Base-by-base conservation (phyloP, 257 asterid species). In the Solanum infundibuliforme region DNA sequence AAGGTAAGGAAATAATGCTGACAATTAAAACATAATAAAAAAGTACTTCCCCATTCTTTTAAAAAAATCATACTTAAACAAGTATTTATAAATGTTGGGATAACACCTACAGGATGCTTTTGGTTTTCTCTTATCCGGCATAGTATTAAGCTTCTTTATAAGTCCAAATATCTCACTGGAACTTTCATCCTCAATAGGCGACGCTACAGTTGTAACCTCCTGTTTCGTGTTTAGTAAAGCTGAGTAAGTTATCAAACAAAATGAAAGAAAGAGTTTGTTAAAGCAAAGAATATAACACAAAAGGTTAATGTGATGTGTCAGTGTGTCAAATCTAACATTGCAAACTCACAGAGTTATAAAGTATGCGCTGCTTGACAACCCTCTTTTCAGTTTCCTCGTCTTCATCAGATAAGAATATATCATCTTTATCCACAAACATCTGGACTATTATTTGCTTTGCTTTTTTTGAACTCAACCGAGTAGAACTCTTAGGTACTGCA, bases 131-230 rank as follows among this genome's bases (percentile, higher is more conserved):
- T 93, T 95, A 76, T 84, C 92, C 9, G 98, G 90, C 86, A 88
- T 94, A 76, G 93, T 92, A 91, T 97, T 94, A 76, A 95, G 94
- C 88, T 95, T 97, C 95, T 94, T 97, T 83, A 97, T 94, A 60
- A 95, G 98, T 62, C 98, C 98, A 92, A 95, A 95, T 83, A 97
- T 93, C 94, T 95, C 97, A 87, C 92, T 92, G 89, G 98, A 95
- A 84, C 87, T 93, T 86, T 93, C 99, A 90, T 97, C 98, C 87
- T 93, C 98, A 73, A 91, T 93, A 76, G 97, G 96, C 87, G 96
- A 90, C 43, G 85, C 91, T 81, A 91, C n/a, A 65, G 92, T 66
- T 29, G 90, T 83, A 88, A 88, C 90, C 90, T 91, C 93, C 85
- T 81, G 85, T 90, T 52, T 92, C 98, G 98, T 95, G 97, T 91